Evolutionary conservation across 176 grass and related monocot genomes (phyloP).

Genomic region (Oryza rufipogon): DNA sequence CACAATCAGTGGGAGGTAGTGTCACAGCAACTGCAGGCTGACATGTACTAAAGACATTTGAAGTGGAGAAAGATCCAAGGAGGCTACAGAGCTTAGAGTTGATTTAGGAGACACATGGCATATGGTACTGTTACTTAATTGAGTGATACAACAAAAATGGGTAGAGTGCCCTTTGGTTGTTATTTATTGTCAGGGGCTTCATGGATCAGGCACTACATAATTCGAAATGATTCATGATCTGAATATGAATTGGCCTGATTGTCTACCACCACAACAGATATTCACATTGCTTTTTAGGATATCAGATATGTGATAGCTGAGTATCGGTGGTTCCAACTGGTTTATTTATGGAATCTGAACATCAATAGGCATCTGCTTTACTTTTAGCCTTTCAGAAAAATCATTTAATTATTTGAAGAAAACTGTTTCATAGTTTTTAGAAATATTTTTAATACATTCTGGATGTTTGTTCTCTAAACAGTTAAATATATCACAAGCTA

Average conservation of each 20-base stretch:
- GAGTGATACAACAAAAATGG: not conserved
- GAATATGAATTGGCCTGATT: not conserved
- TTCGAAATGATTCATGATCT: constrained; percentile 23
- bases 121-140: constrained; percentile 16
- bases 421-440: not conserved
- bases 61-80: constrained; percentile 9
- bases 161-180: constrained; percentile 2
- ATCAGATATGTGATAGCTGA: constrained; percentile 1
- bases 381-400: constrained; percentile 8
- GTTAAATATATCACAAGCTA: constrained; percentile 7
- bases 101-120: not conserved
- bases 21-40: not conserved
- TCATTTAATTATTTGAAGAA: not conserved
- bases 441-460: constrained; percentile 21
- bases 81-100: constrained; percentile 16
- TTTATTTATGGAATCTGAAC: not conserved
- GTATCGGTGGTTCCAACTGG: not conserved
- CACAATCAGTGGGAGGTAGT: not conserved
- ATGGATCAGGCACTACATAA: not conserved
- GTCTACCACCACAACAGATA: not conserved
- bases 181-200: not conserved
- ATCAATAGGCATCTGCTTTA: not conserved
- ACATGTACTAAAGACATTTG: not conserved
- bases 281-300: not conserved
- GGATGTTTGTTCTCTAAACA: not conserved